Evolutionary conservation across 306 rosid species (phyloP), one percentile per base, ranked within the genome.

Genomic region (Castanea sativa): DNA sequence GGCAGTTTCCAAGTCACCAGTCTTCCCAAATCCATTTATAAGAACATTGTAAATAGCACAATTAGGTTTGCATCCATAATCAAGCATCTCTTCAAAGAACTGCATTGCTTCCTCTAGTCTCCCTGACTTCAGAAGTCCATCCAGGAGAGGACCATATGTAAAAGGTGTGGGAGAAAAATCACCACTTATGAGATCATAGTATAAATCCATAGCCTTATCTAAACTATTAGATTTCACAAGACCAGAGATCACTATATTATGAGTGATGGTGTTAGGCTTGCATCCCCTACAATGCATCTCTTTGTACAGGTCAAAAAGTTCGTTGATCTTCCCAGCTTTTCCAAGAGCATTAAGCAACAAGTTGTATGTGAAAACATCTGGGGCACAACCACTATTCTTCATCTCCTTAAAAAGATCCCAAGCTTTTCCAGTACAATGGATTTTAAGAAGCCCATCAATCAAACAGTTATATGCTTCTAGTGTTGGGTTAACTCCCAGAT

Each of bases 131-230:
- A 86, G 69, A 83, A 92, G 97, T 63, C 97, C 99, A 43, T 89
- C 95, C 73, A 94, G 79, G 63, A 94, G 89, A 76, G 99, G 99
- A 52, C 97, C 99, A 75, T 87, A 95, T 51, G 99, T 92, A 83
- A 91, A 87, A 53, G 98, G 97, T 67, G 99, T 92, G 77, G 99
- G 98, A 83, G 83, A 80, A 87, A 92, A 95, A 84, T 89, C 92
- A 53, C 87, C 89, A 85, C 97, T 86, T 33, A 92, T 25, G 49
- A 92, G 92, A 79, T 92, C 98, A 78, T 87, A 95, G 83, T 89
- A 95, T 52, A 91, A 85, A 80, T 87, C 86, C 58, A 94, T 78
- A 78, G 99, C 99, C 81, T 81, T 82, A 55, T 85, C 82, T 61
- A 94, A 49, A 73, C 76, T 75, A 65, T 85, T 72, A 71, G 87